phyloP scores from a whole-genome alignment of 139 green algal genomes.

The Diplosphaera chodatii region DNA sequence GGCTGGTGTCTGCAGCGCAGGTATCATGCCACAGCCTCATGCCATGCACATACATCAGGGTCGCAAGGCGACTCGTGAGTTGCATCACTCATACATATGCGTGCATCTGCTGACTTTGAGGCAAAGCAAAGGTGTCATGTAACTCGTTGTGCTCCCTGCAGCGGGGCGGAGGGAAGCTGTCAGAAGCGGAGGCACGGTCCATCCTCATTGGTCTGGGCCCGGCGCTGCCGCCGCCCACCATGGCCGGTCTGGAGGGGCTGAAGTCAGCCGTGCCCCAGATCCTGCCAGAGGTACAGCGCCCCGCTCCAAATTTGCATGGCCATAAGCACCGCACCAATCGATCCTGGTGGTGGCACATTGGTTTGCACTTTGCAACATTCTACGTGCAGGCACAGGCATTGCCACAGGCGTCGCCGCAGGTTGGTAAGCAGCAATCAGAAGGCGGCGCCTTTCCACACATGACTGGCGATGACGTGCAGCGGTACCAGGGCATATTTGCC shows the following conservation, averaged over 20 bases:
- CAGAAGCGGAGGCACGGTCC: conserved; percentile 38
- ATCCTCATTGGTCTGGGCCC: conserved; percentile 51
- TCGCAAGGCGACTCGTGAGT: no score
- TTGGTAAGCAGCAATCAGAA: not conserved
- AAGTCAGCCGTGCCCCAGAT: conserved; percentile 1
- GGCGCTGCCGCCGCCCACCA: conserved; percentile 37
- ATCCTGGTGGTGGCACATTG: no score
- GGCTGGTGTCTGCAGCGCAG: conserved; percentile 76
- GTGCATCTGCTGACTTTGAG: no score
- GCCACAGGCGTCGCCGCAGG: not conserved
- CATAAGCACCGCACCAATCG: not conserved
- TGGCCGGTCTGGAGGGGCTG: conserved; percentile 34
- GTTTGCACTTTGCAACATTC: no score
- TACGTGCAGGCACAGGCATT: not conserved
- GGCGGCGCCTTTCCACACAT: conserved; percentile 41
- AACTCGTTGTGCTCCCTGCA: conserved; percentile 19
- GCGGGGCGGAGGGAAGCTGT: conserved; percentile 34
- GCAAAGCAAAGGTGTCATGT: no score
- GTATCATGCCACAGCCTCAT: no score
- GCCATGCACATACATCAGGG: no score
- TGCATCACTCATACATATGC: no score
- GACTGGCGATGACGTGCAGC: conserved; percentile 36
- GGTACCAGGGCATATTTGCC: conserved; percentile 58
- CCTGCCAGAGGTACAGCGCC: not conserved
- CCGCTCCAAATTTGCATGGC: not conserved